Evolutionary conservation across 75 land plant genomes (phyloP).

Genomic region (Selaginella moellendorffii): DNA sequence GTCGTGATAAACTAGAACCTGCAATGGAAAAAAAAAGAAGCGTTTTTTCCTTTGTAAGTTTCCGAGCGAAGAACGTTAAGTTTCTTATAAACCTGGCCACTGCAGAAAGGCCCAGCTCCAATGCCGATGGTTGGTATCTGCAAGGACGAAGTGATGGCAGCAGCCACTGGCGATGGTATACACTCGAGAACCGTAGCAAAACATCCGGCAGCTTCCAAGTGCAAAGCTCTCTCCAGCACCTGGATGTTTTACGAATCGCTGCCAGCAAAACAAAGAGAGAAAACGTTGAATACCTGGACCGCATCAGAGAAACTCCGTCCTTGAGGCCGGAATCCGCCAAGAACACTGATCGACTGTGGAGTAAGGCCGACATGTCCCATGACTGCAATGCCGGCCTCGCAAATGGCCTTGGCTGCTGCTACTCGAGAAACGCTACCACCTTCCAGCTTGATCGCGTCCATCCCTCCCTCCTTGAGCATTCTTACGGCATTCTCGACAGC

Average conservation of each 20-base stretch:
- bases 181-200: slow-evolving; percentile 85
- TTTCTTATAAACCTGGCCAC: slow-evolving; percentile 99
- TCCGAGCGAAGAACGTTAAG: not conserved
- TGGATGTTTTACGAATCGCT: slow-evolving; percentile 10
- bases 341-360: slow-evolving; percentile 93
- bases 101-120: slow-evolving; percentile 94
- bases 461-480: slow-evolving; percentile 78
- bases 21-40: too few species aligned
- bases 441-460: slow-evolving; percentile 80
- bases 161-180: slow-evolving; percentile 85
- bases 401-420: slow-evolving; percentile 68
- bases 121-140: slow-evolving; percentile 90
- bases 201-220: slow-evolving; percentile 83
- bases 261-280: not conserved
- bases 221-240: slow-evolving; percentile 87
- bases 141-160: slow-evolving; percentile 76
- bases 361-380: slow-evolving; percentile 98
- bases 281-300: slow-evolving; percentile 34
- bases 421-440: slow-evolving; percentile 85
- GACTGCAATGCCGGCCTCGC: slow-evolving; percentile 93
- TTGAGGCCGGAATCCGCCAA: slow-evolving; percentile 96
- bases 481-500: slow-evolving; percentile 79
- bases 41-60: not conserved
- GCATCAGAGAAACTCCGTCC: slow-evolving; percentile 73
- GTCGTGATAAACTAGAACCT: slow-evolving; percentile 96